A percentile compares a stretch with the other conserved stretches of the same genome.
phyloP scores from a whole-genome alignment of 768 basidiomycete species.

The Rhodosporidiobolus odoratus region DNA sequence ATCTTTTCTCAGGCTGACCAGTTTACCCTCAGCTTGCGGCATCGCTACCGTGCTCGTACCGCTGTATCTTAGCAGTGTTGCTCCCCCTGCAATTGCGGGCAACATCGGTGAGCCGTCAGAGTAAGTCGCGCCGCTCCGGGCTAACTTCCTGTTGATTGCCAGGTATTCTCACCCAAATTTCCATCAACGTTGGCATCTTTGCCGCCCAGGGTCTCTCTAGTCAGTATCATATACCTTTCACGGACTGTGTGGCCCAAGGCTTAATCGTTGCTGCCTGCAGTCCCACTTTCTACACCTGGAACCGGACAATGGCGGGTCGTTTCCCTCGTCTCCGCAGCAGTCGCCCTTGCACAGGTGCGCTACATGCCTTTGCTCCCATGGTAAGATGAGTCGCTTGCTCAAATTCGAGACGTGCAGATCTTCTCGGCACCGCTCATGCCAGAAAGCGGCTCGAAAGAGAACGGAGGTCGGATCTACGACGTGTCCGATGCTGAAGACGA shows the following conservation, averaged over 20 bases:
- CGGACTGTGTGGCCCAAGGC: too few species aligned
- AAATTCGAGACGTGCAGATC: not conserved
- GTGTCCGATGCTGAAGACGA: not conserved
- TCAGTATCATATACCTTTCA: too few species aligned
- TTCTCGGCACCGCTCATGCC: conserved; percentile 8
- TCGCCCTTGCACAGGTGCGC: conserved; percentile 33
- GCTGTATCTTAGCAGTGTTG: conserved; percentile 76
- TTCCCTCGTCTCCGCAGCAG: conserved; percentile 15
- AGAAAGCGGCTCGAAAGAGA: conserved; percentile 2
- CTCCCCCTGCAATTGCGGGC: conserved; percentile 68
- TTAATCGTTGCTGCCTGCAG: not conserved
- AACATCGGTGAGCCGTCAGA: conserved; percentile 63
- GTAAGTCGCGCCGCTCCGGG: not conserved
- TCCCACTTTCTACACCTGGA: conserved; percentile 15
- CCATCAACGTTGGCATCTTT: conserved; percentile 80
- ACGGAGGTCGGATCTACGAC: not conserved
- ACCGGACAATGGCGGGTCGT: conserved; percentile 32
- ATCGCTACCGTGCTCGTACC: conserved; percentile 59
- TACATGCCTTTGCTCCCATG: not conserved
- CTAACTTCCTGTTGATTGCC: not conserved
- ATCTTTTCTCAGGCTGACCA: conserved; percentile 50
- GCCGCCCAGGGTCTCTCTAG: conserved; percentile 74
- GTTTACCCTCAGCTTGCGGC: conserved; percentile 49
- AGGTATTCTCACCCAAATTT: conserved; percentile 77
- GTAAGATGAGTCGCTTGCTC: too few species aligned